Conservation (phyloP, 164 flowering plant genomes). For the Vitis riparia region DNA sequence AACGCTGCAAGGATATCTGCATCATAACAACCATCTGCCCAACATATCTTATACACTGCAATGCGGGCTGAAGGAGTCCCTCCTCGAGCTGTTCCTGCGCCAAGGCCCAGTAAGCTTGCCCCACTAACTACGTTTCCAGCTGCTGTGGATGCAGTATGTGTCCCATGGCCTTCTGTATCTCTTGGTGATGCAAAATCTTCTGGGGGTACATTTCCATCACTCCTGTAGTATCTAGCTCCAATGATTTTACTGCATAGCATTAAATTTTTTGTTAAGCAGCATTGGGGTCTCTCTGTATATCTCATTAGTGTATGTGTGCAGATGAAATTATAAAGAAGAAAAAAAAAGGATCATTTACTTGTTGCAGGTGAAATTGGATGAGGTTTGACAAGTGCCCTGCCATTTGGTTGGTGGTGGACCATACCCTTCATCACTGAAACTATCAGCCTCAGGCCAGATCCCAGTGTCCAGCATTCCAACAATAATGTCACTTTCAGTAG, state of each 20-base stretch:
- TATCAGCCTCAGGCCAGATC: conserved; percentile 8
- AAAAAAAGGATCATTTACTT: conserved; percentile 8
- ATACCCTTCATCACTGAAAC: conserved; percentile 15
- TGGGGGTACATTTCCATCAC: neutral
- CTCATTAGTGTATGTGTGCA: no score
- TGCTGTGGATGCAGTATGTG: conserved; percentile 24
- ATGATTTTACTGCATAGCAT: conserved; percentile 9
- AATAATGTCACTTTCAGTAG: conserved; percentile 14
- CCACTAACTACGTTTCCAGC: conserved; percentile 17
- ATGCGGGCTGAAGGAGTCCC: conserved; percentile 28
- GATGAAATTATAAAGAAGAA: no score
- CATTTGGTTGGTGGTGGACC: conserved; percentile 23
- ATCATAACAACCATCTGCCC: conserved; percentile 16
- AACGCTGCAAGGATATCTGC: conserved; percentile 25
- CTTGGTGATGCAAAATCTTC: conserved; percentile 9
- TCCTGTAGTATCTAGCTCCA: conserved; percentile 10
- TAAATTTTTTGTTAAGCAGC: neutral
- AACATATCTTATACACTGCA: conserved; percentile 23
- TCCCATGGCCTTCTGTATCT: conserved; percentile 26
- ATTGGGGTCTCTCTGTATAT: no score
- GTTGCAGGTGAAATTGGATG: conserved; percentile 19
- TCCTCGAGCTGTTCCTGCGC: conserved; percentile 25
- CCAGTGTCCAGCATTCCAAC: conserved; percentile 9
- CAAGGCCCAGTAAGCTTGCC: conserved; percentile 22
- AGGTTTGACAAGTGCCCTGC: conserved; percentile 16